Evolutionary conservation across 2,329 filamentous ascomycete genomes (phyloP), one percentile per base, ranked within the genome.

Genomic region (Coleophoma cylindrospora): DNA sequence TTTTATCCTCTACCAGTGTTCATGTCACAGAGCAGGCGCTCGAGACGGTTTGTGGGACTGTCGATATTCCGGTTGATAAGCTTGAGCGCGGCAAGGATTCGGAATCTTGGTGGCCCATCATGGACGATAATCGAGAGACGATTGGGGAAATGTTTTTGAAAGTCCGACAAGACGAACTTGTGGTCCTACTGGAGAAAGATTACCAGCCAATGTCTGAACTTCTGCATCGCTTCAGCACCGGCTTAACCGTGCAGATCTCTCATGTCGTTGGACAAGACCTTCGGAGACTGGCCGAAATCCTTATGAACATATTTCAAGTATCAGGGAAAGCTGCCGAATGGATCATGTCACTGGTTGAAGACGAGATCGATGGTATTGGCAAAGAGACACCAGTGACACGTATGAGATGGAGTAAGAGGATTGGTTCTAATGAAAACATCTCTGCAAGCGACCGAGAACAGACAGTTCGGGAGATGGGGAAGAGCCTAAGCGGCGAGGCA

Each of bases 271-370:
- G 90, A 0, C 81, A 83, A 2, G 87, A 90, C 61, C 74, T 96
- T 34, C 86, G 87, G 48, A 79, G 82, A n/a, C 68, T 97, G 9
- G 88, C 91, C 2, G 91, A 96, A 64, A 84, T 87, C 27, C 81
- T 97, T 36, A 73, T 97, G 55, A 95, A 97, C 65, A 95, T 99
- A 47, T 99, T 92, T 61, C 94, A 99, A 64, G 91, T 95, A 3
- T 92, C 91, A 2, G 90, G 89, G 0, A 81, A 82, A 36, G 87
- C 89, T 2, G 79, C 80, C 40, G 90, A 96, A 52, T 99, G 94
- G 94, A 78, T 99, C 19, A 94, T 90, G 75, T 85, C 89, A 2
- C 74, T 99, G 38, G 89, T 96, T 0, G 94, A 99, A 67, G 92
- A 97, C 64, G 94, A 99, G 67, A 97, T 99, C 50, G 94, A 97